Base-by-base conservation (phyloP, 2,329 filamentous ascomycete species). In the Ampelomyces quisqualis region DNA sequence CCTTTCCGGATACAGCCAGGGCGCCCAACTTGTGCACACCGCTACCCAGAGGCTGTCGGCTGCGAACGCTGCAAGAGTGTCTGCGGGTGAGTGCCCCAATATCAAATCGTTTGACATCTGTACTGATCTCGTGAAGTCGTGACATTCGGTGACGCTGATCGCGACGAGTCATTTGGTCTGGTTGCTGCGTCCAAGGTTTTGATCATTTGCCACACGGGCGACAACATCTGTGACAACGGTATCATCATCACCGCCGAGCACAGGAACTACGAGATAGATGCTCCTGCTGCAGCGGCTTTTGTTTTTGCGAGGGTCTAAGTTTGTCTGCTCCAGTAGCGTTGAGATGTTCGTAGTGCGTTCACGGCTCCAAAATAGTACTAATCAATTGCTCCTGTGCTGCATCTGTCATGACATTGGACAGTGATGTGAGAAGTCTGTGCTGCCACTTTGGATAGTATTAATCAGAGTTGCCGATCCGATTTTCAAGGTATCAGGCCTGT, bases 21-120 rank as follows among this genome's bases (percentile, higher is more conserved):
- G 68, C 23, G 68, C 65, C 2, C 64, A 69, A 40, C 51, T 70
- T 3, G 71, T 75, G 1, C 75, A 77, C 59, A 73, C 72, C 18
- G 72, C 71, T 2, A 70, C 70, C 3, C 55, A 59, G 33, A 57
- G 53, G 31, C 52, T 60, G 7, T 45, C 51, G 7, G 51, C 60
- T 7, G 45, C 55, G 2, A 43, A 40, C 8, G 55, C 56, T 7
- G 52, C 53, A 4, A 47, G 50, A 13, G 49, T 63, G 18, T 48
- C 47, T 38, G 56, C 60, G 17, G 53, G 55, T 57, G 5, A 4
- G 18, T 11, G 14, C 11, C 14, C 9, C 17, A 15, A 30, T 8
- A 17, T 30, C 13, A 17, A 30, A 4, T 17, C 13, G 14, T 21
- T 1, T 20, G 4, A 28, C n/a, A 7, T 5, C 1, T 35, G 6